Evolutionary conservation across 139 green algal genomes (phyloP), one percentile per base, ranked within the genome.

Genomic region (Deuterostichococcus epilithicus): DNA sequence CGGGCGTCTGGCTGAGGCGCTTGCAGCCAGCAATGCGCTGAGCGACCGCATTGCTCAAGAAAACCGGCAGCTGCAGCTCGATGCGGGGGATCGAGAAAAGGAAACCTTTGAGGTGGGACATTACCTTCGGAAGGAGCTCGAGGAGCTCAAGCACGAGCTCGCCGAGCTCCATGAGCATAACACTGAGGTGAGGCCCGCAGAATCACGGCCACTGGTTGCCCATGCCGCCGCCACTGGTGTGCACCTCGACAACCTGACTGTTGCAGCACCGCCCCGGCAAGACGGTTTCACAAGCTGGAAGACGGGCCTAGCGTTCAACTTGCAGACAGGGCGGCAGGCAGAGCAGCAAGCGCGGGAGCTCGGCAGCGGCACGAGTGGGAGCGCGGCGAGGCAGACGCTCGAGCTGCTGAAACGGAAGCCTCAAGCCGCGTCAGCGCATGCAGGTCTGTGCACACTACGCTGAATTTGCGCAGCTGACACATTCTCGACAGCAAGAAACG

Each of bases 61-160:
- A 36, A 92, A 95, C 75, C 76, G 81, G 39, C 66, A 76, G 8
- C 79, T 97, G 36, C 76, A 90, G 3, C 79, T 87, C 36, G 87
- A 91, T 38, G 85, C 88, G 3, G 85, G 78, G 22, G 52, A 63
- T 30, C 52, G 52, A 5, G 81, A 90, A 76, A 75, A 76, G 2
- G 90, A 95, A 70, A 88, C 83, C 72, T 95, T 92, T 42, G 87
- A 93, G 73, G 80, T 89, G 23, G 66, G 76, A 1, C 88, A 94
- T 83, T 87, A 89, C 68, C 78, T 94, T 69, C 84, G 91, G 0
- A 75, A 77, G 15, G 87, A 95, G 80, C 79, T 95, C 38, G 60
- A 86, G 1, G 36, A 67, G 28, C 93, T 91, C 77, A 92, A 83
- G 39, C 85, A 91, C 10, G 47, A 82, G 36, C 87, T 94, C 37